These are phyloP conservation scores for Ustilaginoidea virens DNA, from an alignment of 2,329 filamentous ascomycete species.

Conservation along the genomic window DNA sequence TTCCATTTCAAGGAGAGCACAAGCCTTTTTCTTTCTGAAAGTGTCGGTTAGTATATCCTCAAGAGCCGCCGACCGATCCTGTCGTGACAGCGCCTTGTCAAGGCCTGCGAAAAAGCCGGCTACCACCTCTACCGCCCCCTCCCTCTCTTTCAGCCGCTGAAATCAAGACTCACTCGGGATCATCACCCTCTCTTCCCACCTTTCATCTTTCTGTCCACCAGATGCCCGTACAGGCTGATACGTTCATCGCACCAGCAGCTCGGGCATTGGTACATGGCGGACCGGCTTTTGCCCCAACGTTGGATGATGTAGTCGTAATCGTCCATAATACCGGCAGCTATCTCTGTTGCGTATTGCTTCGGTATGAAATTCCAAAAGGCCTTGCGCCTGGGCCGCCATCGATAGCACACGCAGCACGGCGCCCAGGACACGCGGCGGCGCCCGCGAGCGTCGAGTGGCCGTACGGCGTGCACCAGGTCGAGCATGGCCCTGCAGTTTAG, in stretches of 20 bases:
- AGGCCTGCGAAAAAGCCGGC: too few relatives aligned
- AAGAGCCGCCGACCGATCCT: too few relatives aligned
- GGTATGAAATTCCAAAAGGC: background rate
- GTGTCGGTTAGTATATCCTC: too few relatives aligned
- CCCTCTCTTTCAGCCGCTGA: too few relatives aligned
- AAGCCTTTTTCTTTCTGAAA: too few relatives aligned
- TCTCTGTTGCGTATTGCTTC: background rate
- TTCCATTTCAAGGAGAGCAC: too few relatives aligned
- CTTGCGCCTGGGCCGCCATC: background rate
- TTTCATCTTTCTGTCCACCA: too few relatives aligned
- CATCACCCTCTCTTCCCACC: too few relatives aligned
- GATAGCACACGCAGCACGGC: constrained; percentile 1
- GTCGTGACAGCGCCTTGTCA: too few relatives aligned
- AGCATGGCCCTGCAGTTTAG: background rate
- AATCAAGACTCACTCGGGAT: too few relatives aligned
- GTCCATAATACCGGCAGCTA: background rate
- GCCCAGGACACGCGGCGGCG: background rate
- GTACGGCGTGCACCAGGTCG: background rate
- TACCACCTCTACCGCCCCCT: too few relatives aligned
- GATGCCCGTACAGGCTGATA: too few relatives aligned
- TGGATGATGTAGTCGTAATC: background rate
- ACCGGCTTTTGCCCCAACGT: background rate
- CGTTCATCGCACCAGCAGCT: constrained; percentile 1
- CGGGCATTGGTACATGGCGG: constrained; percentile 1
- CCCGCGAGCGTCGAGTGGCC: background rate